A percentile compares a stretch with the other conserved stretches of the same genome.
phyloP scores from a whole-genome alignment of 495 filamentous ascomycete species.

The Penicillium lividum region DNA sequence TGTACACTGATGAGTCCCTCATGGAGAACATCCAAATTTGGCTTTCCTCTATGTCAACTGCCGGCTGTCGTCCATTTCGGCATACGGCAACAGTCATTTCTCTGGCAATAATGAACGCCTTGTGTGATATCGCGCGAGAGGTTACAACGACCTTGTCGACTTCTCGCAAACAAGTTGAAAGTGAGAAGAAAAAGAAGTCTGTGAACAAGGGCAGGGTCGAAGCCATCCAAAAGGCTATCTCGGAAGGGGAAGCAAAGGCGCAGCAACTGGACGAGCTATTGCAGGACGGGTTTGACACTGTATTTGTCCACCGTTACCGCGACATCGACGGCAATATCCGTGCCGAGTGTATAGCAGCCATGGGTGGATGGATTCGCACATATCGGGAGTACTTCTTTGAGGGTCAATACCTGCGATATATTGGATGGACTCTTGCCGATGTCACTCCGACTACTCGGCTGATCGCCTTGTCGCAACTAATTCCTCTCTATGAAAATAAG shows the following conservation, averaged over 20 bases:
- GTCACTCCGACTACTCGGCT: conserved; percentile 62
- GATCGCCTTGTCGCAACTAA: conserved; percentile 80
- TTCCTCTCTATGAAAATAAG: conserved; percentile 69
- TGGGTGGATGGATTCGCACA: conserved; percentile 82
- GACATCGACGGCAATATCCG: conserved; percentile 89
- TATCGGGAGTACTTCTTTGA: conserved; percentile 87
- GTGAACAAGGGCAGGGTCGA: conserved; percentile 73
- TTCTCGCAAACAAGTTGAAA: conserved; percentile 75
- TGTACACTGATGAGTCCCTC: conserved; percentile 73
- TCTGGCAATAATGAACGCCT: conserved; percentile 68
- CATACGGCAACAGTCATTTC: conserved; percentile 87
- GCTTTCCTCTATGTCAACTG: conserved; percentile 84
- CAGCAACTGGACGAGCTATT: conserved; percentile 65
- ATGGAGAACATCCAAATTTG: conserved; percentile 85
- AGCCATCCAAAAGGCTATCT: conserved; percentile 65
- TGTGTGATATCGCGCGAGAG: conserved; percentile 64
- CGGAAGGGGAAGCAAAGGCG: conserved; percentile 64
- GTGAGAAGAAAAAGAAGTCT: conserved; percentile 73
- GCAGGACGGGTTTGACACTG: conserved; percentile 79
- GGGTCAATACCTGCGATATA: conserved; percentile 81
- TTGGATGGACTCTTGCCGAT: conserved; percentile 94
- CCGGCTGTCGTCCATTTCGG: conserved; percentile 79
- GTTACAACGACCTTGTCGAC: conserved; percentile 69
- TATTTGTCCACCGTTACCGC: conserved; percentile 93
- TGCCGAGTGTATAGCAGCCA: conserved; percentile 76